Conservation (phyloP, 352 stramenopile species). For the Pythium volutum region DNA sequence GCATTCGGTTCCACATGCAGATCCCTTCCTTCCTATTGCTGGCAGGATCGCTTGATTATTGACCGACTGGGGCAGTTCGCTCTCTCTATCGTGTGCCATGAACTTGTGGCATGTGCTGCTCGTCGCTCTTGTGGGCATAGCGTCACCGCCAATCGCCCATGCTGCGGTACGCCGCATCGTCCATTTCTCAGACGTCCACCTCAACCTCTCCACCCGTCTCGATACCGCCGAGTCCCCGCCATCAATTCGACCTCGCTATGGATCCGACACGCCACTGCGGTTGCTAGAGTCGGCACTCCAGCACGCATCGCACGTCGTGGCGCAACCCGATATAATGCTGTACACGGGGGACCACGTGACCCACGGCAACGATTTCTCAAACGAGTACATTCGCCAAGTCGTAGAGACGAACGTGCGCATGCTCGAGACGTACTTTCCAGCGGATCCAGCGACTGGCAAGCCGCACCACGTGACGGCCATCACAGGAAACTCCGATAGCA, state of each 20-base stretch:
- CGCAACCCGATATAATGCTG: constrained; percentile 64
- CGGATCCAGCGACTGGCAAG: constrained; percentile 20
- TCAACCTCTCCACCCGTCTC: constrained; percentile 64
- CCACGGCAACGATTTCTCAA: constrained; percentile 49
- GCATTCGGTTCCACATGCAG: no score
- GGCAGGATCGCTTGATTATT: neutral
- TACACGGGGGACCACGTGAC: constrained; percentile 80
- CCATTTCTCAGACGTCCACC: constrained; percentile 84
- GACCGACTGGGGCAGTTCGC: neutral
- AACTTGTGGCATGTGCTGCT: neutral
- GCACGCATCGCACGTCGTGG: constrained; percentile 55
- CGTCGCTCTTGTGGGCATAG: neutral
- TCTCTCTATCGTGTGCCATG: neutral
- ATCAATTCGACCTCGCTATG: constrained; percentile 44
- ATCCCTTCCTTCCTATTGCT: neutral
- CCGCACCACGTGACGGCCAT: constrained; percentile 64
- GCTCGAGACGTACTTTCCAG: constrained; percentile 70
- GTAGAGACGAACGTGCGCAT: constrained; percentile 63
- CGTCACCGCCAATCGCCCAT: neutral
- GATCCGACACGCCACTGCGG: constrained; percentile 44
- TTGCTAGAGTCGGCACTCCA: constrained; percentile 68
- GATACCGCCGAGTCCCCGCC: constrained; percentile 32
- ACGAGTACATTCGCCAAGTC: constrained; percentile 55
- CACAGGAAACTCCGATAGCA: constrained; percentile 72
- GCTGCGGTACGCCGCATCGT: constrained; percentile 36